phyloP scores from a whole-genome alignment of 108 stramenopile genomes.

The Nannochloropsis gaditana region DNA sequence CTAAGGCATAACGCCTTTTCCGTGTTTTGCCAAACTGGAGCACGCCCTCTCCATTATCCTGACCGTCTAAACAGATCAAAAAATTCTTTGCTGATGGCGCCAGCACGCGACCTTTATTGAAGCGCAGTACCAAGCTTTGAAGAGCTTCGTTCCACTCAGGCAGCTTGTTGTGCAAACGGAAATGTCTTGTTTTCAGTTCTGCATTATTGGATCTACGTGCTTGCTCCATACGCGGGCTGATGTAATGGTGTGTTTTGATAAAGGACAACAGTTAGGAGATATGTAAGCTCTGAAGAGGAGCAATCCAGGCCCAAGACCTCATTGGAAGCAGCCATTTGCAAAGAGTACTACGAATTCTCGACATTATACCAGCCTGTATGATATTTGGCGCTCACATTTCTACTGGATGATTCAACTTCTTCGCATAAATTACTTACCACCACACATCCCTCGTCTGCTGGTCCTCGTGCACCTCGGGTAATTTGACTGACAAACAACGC shows the following conservation, averaged over 20 bases:
- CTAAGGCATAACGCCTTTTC: neutral
- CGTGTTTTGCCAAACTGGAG: neutral
- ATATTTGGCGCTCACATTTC: too few species aligned
- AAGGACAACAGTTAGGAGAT: neutral
- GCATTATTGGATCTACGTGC: neutral
- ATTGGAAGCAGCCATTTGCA: too few species aligned
- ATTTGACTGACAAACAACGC: neutral
- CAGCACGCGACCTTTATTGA: neutral
- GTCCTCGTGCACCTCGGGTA: neutral
- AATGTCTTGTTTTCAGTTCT: neutral
- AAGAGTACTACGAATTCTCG: too few species aligned
- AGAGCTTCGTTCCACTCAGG: constrained; percentile 13
- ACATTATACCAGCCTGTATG: too few species aligned
- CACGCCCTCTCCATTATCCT: neutral
- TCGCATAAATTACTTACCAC: neutral
- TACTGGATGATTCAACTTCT: too few species aligned
- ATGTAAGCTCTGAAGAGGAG: neutral
- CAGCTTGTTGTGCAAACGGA: neutral
- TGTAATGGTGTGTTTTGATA: neutral
- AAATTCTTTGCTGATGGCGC: constrained; percentile 16
- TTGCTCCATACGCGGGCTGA: neutral
- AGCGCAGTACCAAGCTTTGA: neutral
- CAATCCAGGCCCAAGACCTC: too few species aligned
- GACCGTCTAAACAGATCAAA: neutral
- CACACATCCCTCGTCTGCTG: neutral